Conservation (phyloP, 345 rosid genomes). For the Eucalyptus rudis region DNA sequence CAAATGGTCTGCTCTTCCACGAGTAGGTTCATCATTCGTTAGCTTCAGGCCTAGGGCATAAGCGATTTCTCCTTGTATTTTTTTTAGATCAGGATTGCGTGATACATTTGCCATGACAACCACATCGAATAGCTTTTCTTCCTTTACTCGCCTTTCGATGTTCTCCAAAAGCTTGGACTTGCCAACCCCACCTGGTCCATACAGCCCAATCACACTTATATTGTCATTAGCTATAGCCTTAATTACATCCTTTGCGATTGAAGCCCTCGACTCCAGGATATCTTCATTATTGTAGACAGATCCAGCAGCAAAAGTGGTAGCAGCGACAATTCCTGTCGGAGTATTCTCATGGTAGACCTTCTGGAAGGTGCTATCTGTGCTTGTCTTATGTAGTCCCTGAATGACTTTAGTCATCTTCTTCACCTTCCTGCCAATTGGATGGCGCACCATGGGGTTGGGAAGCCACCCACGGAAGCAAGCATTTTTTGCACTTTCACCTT, state of each 20-base stretch:
- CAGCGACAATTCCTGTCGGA: fast-evolving
- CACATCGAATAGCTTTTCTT: fast-evolving
- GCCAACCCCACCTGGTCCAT: not conserved
- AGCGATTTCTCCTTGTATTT: fast-evolving
- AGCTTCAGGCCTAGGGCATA: fast-evolving
- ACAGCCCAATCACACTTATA: fast-evolving
- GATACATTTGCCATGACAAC: fast-evolving
- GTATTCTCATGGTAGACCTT: fast-evolving
- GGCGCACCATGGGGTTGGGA: fast-evolving
- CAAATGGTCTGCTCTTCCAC: not conserved
- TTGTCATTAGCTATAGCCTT: not conserved
- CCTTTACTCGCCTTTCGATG: fast-evolving
- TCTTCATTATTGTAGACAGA: fast-evolving
- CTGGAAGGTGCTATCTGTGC: fast-evolving
- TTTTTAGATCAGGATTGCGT: not conserved
- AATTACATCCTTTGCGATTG: fast-evolving
- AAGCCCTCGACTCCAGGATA: fast-evolving
- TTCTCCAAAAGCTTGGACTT: not conserved
- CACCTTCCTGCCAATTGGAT: not conserved
- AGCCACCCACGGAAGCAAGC: not conserved
- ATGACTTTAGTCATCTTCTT: not conserved
- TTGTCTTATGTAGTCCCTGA: fast-evolving
- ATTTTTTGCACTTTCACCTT: fast-evolving
- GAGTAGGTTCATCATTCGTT: not conserved
- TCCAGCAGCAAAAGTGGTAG: fast-evolving